Base-by-base conservation (phyloP, 148 eudicot species). In the Fagopyrum homotropicum region DNA sequence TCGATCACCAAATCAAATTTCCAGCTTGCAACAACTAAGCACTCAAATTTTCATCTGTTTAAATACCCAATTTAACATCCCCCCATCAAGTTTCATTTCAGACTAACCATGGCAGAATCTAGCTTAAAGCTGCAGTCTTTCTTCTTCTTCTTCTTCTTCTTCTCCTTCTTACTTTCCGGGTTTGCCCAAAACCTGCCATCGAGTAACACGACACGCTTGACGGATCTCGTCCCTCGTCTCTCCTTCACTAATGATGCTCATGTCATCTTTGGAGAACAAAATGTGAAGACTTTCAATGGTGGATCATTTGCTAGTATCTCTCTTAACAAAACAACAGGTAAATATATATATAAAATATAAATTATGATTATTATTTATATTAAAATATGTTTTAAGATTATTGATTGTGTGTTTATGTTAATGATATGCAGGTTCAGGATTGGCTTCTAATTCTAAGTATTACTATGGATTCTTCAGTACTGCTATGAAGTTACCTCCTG, bases 1-100 rank as follows among this genome's bases (percentile, higher is more conserved):
- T 66, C 11, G 52, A 30, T 70, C 46, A 70, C 50, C 11, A 70
- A 70, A 5, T 12, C 9, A 81, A 70, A 69, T 76, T 72, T 77
- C 89, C 97, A 92, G 97, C 94, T 92, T 86, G 89, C 89, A 80
- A 88, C 97, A 88, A 88, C 94, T 92, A 78, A 85, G 83, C 90
- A 75, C 29, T 22, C 76, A 46, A 11, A 12, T 64, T 6, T 43
- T 66, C 46, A 66, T 72, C 74, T 30, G 47, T 45, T 72, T 72
- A 72, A 72, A 66, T 66, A 66, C 19, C 71, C 71, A 45, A 14
- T 1, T 64, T 40, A 35, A 8, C 40, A 8, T 8, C 47, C 71
- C 35, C 46, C 70, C 30, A 64, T 14, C 71, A 40, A 66, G 43
- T 49, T 49, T 15, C 17, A 66, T 14, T 63, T 14, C 49, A n/a